A percentile compares a stretch with the other conserved stretches of the same genome.
Conservation (phyloP, 495 filamentous ascomycete species). For the Penicillium verhagenii region DNA sequence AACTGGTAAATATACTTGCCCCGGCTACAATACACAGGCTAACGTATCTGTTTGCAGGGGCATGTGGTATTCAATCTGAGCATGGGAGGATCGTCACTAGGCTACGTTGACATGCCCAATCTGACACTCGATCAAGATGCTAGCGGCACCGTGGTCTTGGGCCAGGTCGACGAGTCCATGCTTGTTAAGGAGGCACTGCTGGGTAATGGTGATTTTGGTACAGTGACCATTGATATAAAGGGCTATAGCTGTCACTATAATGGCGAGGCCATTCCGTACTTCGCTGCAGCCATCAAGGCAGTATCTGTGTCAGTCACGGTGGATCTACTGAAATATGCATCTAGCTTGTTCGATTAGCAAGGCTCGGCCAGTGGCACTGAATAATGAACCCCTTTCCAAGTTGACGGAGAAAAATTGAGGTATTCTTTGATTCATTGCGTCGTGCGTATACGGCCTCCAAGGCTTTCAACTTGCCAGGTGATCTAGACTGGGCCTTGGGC, state of each 20-base stretch:
- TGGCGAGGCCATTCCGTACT: conserved; percentile 31
- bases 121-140: conserved; percentile 17
- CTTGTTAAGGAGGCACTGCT: conserved; percentile 22
- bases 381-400: background rate
- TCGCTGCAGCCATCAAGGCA: conserved; percentile 28
- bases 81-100: conserved; percentile 18
- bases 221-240: conserved; percentile 25
- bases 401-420: background rate
- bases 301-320: conserved; percentile 18
- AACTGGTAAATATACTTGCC: conserved; percentile 19
- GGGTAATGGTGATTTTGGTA: conserved; percentile 13
- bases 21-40: background rate
- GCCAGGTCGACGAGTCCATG: conserved; percentile 18
- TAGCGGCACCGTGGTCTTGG: conserved; percentile 18
- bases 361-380: background rate
- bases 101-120: conserved; percentile 29
- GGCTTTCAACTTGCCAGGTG: too few species aligned
- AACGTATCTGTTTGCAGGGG: conserved; percentile 15
- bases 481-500: too few species aligned
- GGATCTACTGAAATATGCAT: conserved; percentile 28
- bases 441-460: too few species aligned
- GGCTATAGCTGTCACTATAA: conserved; percentile 30
- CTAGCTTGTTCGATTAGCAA: conserved; percentile 14
- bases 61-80: conserved; percentile 30
- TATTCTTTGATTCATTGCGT: too few species aligned